phyloP scores from a whole-genome alignment of 148 eudicot species.

The Mesembryanthemum crystallinum region DNA sequence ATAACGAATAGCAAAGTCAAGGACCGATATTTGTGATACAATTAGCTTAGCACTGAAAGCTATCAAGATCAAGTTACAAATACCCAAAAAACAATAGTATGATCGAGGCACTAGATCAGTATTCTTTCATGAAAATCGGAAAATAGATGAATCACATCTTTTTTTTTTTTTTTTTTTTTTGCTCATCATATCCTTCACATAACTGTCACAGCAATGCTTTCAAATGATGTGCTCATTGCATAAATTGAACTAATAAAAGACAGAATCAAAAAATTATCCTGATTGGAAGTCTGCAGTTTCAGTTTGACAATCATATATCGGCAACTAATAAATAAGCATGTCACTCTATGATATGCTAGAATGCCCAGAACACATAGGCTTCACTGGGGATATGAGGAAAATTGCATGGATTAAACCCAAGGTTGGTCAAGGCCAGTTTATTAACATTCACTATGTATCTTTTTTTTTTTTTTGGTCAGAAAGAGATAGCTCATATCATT shows the following conservation, averaged over 20 bases:
- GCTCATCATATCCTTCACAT: no score
- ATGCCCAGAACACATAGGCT: background rate
- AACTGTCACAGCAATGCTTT: background rate
- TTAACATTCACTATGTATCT: no score
- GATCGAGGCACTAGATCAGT: background rate
- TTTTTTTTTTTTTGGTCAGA: no score
- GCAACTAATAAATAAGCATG: background rate
- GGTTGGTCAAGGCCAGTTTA: background rate
- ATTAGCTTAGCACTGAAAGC: constrained; percentile 1
- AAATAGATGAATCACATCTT: no score
- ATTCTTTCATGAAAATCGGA: background rate
- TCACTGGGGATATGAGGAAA: background rate
- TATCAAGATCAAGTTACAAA: background rate
- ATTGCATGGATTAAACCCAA: background rate
- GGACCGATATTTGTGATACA: background rate
- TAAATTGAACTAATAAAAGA: background rate
- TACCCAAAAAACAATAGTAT: background rate
- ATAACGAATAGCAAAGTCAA: constrained; percentile 24
- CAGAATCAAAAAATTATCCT: background rate
- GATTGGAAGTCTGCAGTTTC: background rate
- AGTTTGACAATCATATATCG: background rate
- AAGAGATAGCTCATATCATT: no score
- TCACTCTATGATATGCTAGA: background rate
- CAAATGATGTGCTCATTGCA: background rate
- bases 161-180: no score